A percentile compares a stretch with the other conserved stretches of the same genome.
These are phyloP conservation scores for Hyphopichia fennica DNA, from an alignment of 1,139 yeast species.

Conservation along the genomic window DNA sequence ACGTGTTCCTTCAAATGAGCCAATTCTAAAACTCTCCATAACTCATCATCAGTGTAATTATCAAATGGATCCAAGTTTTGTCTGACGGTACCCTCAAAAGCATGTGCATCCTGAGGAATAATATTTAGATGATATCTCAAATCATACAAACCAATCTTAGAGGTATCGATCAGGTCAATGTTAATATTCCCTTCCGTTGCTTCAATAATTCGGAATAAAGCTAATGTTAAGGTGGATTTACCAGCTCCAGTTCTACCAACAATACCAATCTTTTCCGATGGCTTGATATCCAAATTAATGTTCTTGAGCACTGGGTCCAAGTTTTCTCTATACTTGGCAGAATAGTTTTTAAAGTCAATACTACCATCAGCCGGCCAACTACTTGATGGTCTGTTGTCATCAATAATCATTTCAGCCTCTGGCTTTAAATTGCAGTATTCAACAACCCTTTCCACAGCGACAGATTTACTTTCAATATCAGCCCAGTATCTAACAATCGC, in stretches of 20 bases:
- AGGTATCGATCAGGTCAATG: constrained; percentile 32
- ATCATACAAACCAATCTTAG: constrained; percentile 33
- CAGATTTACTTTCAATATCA: constrained; percentile 33
- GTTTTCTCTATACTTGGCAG: constrained; percentile 35
- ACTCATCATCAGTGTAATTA: constrained; percentile 25
- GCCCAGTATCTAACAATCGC: constrained; percentile 36
- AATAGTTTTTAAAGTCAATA: constrained; percentile 28
- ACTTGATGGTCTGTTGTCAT: constrained; percentile 23
- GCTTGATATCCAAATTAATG: constrained; percentile 25
- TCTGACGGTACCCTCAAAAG: constrained; percentile 35
- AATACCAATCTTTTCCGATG: constrained; percentile 38
- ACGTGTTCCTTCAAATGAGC: constrained; percentile 37
- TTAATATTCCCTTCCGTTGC: constrained; percentile 31
- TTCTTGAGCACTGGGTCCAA: constrained; percentile 37
- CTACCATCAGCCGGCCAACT: constrained; percentile 35
- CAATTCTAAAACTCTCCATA: constrained; percentile 35
- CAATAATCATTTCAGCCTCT: constrained; percentile 32
- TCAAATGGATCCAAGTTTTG: constrained; percentile 38
- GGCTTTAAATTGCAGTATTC: constrained; percentile 35
- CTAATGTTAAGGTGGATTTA: constrained; percentile 38
- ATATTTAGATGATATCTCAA: constrained; percentile 34
- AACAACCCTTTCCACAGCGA: constrained; percentile 35
- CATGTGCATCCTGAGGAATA: constrained; percentile 41
- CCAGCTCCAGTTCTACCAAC: constrained; percentile 48
- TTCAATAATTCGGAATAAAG: constrained; percentile 39